Evolutionary conservation across 2,329 filamentous ascomycete genomes (phyloP), one percentile per base, ranked within the genome.

Genomic region (Ophioceras dolichostomum): DNA sequence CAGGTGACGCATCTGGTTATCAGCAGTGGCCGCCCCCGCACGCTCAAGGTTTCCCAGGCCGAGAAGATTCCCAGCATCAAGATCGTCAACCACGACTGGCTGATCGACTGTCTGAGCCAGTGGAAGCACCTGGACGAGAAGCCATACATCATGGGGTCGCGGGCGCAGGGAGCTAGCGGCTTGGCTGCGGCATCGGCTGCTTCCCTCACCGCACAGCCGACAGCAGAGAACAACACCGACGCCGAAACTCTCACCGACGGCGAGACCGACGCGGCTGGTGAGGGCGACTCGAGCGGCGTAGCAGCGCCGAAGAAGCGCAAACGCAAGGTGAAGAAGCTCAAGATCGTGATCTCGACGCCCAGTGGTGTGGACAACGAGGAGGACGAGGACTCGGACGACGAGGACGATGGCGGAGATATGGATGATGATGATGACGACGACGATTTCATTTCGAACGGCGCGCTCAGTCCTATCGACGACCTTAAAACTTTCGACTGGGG

Each of bases 1-100:
- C 72, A 71, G 38, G 70, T 84, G 12, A 87, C 83, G 0, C 83
- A 88, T 55, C 69, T 88, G 5, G 80, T 88, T 3, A 78, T 83
- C 8, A 79, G 75, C 36, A 76, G 74, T 14, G 68, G 73, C 13
- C 69, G 81, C 18, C 82, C 82, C 22, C 78, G 88, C 17, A 96
- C 91, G 0, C 81, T 85, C 37, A 98, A 98, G 60, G 86, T 96
- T 31, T 80, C 84, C 34, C 81, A 88, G 56, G 91, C 91, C 0
- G 79, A 83, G 12, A 76, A 79, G 44, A 82, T 86, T 39, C 68
- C 81, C 0, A 75, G 76, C 36, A 83, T 96, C 57, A 88, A 87
- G 55, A 94, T 98, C 41, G 91, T 98, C 34, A 87, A 81, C 47
- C 83, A 87, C 37, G 77, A 85, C 49, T 98, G 91, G 91, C 75